A percentile compares a stretch with the other conserved stretches of the same genome.
Conservation (phyloP, 2,329 filamentous ascomycete species). For the Alternaria arbusti region DNA sequence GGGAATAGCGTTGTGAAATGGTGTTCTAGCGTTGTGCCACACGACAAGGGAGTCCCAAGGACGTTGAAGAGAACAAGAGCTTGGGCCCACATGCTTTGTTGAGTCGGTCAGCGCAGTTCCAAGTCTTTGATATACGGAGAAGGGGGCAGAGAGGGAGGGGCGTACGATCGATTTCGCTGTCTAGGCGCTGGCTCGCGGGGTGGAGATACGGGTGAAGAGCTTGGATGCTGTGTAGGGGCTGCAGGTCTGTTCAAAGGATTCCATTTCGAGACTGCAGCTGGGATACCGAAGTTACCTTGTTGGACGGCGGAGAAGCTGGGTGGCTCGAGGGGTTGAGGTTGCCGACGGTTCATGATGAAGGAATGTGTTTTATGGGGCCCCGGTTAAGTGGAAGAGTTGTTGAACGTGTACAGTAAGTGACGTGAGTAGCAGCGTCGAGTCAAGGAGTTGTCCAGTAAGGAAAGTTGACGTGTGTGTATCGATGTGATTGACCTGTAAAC, state of each 20-base stretch:
- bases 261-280: neutral
- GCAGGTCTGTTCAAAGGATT: neutral
- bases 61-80: slow-evolving; percentile 34
- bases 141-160: neutral
- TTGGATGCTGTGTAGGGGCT: neutral
- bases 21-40: slow-evolving; percentile 29
- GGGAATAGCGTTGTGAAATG: slow-evolving; percentile 23
- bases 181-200: neutral
- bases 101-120: too few species aligned
- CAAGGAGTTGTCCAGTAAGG: too few species aligned
- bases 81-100: slow-evolving; percentile 21
- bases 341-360: neutral
- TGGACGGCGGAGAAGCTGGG: neutral
- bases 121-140: too few species aligned
- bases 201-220: neutral
- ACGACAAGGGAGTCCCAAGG: slow-evolving; percentile 33
- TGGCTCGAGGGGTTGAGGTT: neutral
- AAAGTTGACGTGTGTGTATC: too few species aligned
- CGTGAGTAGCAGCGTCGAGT: too few species aligned
- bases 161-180: slow-evolving; percentile 1
- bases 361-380: too few species aligned
- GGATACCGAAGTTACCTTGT: neutral
- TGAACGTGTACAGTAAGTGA: too few species aligned
- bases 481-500: neutral
- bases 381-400: too few species aligned